These are phyloP conservation scores for Cinnamomum chago DNA, from an alignment of 164 flowering plant genomes.

Conservation along the genomic window DNA sequence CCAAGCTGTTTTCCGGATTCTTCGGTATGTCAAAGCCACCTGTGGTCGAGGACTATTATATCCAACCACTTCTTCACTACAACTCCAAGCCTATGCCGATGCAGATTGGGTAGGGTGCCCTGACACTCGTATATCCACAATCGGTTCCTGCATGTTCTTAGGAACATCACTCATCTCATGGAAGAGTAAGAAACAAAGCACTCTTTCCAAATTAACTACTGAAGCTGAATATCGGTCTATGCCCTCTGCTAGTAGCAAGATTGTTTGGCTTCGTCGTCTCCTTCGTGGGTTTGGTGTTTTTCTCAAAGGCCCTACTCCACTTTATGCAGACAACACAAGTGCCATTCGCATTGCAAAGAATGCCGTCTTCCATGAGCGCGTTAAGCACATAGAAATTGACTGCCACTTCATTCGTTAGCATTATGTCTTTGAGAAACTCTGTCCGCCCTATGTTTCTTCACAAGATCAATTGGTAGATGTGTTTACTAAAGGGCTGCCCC, in stretches of 20 bases:
- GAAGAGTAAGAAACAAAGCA: background rate
- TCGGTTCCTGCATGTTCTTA: background rate
- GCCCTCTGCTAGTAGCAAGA: background rate
- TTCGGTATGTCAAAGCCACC: background rate
- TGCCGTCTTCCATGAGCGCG: background rate
- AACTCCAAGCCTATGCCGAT: background rate
- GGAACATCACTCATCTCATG: background rate
- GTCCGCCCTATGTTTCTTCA: no score
- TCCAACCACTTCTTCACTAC: background rate
- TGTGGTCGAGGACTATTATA: background rate
- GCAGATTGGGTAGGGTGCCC: background rate
- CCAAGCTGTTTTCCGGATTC: background rate
- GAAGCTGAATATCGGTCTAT: background rate
- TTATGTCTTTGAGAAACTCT: no score
- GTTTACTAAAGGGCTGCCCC: no score
- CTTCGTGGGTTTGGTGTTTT: background rate
- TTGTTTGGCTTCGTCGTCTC: background rate
- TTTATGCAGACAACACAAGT: background rate
- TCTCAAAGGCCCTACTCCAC: background rate
- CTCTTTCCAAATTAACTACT: background rate
- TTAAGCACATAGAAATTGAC: no score
- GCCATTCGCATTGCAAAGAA: background rate
- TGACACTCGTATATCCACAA: background rate
- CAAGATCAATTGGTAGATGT: no score
- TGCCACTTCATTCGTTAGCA: no score